Conservation (phyloP, 441 rosid species). For the Melastoma candidum region DNA sequence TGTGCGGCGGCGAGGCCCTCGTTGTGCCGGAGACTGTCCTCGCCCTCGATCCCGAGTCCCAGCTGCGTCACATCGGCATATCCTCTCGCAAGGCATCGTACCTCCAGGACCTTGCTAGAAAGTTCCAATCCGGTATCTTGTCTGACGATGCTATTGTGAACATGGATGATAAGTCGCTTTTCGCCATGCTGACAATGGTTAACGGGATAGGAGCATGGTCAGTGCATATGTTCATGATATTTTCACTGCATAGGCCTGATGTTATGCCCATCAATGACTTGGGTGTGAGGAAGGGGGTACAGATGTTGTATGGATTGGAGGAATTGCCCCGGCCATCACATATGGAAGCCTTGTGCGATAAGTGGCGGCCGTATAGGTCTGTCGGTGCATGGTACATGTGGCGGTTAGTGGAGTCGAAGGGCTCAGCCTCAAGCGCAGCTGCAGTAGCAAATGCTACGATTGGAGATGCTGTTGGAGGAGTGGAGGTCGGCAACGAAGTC, state of each 20-base stretch:
- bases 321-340: conserved; percentile 93
- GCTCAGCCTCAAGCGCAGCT: conserved; percentile 54
- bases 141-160: conserved; percentile 65
- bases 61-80: conserved; percentile 84
- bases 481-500: conserved; percentile 24
- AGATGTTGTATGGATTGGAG: conserved; percentile 57
- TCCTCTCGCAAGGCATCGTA: conserved; percentile 91
- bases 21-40: conserved; percentile 70
- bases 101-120: conserved; percentile 84
- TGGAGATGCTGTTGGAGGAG: conserved; percentile 12
- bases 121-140: conserved; percentile 73
- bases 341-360: conserved; percentile 81
- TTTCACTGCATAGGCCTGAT: conserved; percentile 91
- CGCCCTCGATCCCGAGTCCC: conserved; percentile 43
- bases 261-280: conserved; percentile 91
- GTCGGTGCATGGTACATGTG: conserved; percentile 91
- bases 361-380: conserved; percentile 91
- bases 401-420: conserved; percentile 72
- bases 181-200: conserved; percentile 96
- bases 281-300: conserved; percentile 85
- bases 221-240: conserved; percentile 95
- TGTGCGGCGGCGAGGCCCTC: conserved; percentile 71
- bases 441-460: conserved; percentile 31
- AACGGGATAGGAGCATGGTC: conserved; percentile 99
- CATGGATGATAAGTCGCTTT: conserved; percentile 92